A percentile compares a stretch with the other conserved stretches of the same genome.
Evolutionary conservation across 805 yeast genomes (phyloP).

Genomic region (Pichia occidentalis): DNA sequence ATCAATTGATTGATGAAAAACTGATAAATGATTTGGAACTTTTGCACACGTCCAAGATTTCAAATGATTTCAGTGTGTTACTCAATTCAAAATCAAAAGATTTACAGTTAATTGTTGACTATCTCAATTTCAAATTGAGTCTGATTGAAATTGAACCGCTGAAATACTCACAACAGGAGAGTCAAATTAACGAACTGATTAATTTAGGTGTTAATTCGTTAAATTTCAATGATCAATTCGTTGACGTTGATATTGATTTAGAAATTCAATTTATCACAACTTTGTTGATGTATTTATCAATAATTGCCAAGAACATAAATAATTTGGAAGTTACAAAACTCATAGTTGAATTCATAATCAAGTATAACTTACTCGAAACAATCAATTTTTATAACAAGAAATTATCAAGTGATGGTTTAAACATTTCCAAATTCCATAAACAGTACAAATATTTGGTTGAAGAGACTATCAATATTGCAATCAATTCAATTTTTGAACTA

Average conservation of each 20-base stretch:
- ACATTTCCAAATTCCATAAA: conserved; percentile 22
- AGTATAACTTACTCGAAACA: conserved; percentile 19
- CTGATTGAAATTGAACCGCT: conserved; percentile 14
- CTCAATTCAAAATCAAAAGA: not conserved
- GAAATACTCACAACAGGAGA: not conserved
- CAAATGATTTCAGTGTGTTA: not conserved
- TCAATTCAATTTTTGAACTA: conserved; percentile 67
- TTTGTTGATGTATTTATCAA: conserved; percentile 22
- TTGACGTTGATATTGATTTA: conserved; percentile 9
- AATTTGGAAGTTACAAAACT: conserved; percentile 15
- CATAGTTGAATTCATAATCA: conserved; percentile 24
- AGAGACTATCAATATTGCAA: conserved; percentile 41
- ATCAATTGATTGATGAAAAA: conserved; percentile 2
- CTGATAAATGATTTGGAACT: conserved; percentile 3
- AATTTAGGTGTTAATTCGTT: conserved; percentile 4
- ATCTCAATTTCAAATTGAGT: conserved; percentile 16
- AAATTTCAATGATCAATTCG: conserved; percentile 6
- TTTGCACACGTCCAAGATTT: conserved; percentile 3
- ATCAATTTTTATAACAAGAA: conserved; percentile 12
- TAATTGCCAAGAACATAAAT: conserved; percentile 21
- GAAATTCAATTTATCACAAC: conserved; percentile 18
- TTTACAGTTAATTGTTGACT: conserved; percentile 15
- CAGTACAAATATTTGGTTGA: conserved; percentile 23
- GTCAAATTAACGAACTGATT: conserved; percentile 4
- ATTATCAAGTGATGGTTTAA: conserved; percentile 2